Evolutionary conservation across 306 rosid species (phyloP), one percentile per base, ranked within the genome.

Genomic region (Abrus pulchellus): DNA sequence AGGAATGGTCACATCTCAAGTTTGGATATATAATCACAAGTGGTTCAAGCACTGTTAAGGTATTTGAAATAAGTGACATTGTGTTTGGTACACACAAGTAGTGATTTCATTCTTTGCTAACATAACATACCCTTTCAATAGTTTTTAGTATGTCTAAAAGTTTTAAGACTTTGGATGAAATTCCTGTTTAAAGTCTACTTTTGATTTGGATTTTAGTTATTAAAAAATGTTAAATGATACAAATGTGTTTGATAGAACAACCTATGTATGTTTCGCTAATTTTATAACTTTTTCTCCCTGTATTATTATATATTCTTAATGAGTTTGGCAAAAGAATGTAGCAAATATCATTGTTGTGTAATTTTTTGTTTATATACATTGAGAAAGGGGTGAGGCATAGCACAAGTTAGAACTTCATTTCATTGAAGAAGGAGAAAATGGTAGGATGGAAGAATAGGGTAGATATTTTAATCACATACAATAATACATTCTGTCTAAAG

Each of bases 11-110:
- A 52, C 67, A 53, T 81, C 80, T 45, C 3, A 7, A 65, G 55
- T 47, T 45, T 49, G 50, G 76, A 81, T 49, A 68, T 52, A 64
- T 64, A 6, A 63, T 63, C 41, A 32, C 63, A 64, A 66, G 80
- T 13, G 61, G 41, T 52, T 40, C 49, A 59, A 62, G 52, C 28
- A 81, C 52, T n/a, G 9, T 40, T 64, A 63, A 13, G 52, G 57
- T 8, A 29, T 64, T 63, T 68, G 14, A 55, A 77, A 68, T 10
- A 28, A 62, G 67, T 47, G 32, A 45, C 68, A 67, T 43, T 3
- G 6, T 5, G 57, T 47, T 68, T 68, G 57, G 28, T 68, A 6
- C 57, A 45, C 50, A 43, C 47, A 1, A 36, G 69, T 38, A 6
- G 38, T 38, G 47, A 63, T 63, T 63, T 40, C 32, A 14, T 40